Conservation (phyloP, 1,284 basidiomycete genomes). For the Tetrapyrgos nigripes region DNA sequence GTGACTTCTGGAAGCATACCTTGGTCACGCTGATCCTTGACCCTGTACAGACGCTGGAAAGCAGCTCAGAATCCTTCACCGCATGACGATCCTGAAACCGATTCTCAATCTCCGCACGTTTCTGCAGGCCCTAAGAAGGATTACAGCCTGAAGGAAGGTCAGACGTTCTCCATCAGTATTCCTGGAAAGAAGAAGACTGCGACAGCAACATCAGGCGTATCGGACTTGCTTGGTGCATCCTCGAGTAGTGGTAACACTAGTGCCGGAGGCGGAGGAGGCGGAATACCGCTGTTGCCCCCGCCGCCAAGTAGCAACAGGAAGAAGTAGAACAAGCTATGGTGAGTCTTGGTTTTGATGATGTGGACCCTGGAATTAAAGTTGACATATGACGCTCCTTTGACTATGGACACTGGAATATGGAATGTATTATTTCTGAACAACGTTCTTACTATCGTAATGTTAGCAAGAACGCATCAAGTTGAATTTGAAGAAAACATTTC, state of each 20-base stretch:
- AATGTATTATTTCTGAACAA: too few relatives aligned
- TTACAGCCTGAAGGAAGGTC: slow-evolving; percentile 94
- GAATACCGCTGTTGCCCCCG: slow-evolving; percentile 75
- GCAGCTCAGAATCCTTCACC: slow-evolving; percentile 58
- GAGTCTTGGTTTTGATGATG: not conserved
- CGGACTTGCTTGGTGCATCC: slow-evolving; percentile 43
- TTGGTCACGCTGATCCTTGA: slow-evolving; percentile 7
- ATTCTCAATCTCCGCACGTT: slow-evolving; percentile 58
- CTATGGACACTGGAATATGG: too few relatives aligned
- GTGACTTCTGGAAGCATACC: slow-evolving; percentile 13
- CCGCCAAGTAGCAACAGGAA: slow-evolving; percentile 64
- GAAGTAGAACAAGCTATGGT: slow-evolving; percentile 23
- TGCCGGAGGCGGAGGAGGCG: slow-evolving; percentile 35
- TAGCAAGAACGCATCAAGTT: too few relatives aligned
- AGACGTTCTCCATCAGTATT: slow-evolving; percentile 93
- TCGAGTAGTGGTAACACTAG: slow-evolving; percentile 18
- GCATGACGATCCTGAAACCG: slow-evolving; percentile 43
- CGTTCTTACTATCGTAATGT: too few relatives aligned
- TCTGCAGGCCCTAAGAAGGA: slow-evolving; percentile 90
- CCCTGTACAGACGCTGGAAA: slow-evolving; percentile 59
- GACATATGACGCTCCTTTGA: too few relatives aligned
- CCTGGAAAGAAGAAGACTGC: slow-evolving; percentile 68
- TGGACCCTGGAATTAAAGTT: too few relatives aligned
- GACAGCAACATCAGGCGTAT: slow-evolving; percentile 26
- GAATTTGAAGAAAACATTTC: too few relatives aligned